These are phyloP conservation scores for Spergularia bocconei DNA, from an alignment of 148 eudicot genomes.

Conservation along the genomic window DNA sequence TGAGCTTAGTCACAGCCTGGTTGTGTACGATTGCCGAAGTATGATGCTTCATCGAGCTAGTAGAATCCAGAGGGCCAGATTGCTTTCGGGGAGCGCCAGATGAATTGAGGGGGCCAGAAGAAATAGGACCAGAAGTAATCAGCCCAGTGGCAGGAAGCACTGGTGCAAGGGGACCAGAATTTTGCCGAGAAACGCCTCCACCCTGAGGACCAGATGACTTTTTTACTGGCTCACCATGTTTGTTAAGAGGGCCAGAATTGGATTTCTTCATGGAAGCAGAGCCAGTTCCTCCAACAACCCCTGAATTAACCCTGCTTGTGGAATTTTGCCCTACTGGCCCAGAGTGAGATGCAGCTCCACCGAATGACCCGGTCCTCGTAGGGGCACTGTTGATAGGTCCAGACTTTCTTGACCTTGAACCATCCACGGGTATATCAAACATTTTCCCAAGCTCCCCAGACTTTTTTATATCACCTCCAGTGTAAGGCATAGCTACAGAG, in stretches of 20 bases:
- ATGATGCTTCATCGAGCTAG: slow-evolving; percentile 53
- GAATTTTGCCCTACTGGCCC: slow-evolving; percentile 69
- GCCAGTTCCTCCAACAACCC: slow-evolving; percentile 50
- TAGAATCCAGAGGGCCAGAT: slow-evolving; percentile 77
- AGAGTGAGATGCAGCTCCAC: slow-evolving; percentile 77
- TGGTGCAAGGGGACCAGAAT: slow-evolving; percentile 79
- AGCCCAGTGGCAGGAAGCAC: slow-evolving; percentile 86
- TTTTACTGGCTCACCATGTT: slow-evolving; percentile 79
- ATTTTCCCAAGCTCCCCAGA: slow-evolving; percentile 97
- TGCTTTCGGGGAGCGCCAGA: slow-evolving; percentile 77
- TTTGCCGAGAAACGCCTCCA: slow-evolving; percentile 60
- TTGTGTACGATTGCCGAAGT: slow-evolving; percentile 51
- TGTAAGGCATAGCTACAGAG: slow-evolving; percentile 88
- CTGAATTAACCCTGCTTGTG: slow-evolving; percentile 48
- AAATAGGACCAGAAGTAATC: slow-evolving; percentile 84
- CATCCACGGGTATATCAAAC: slow-evolving; percentile 74
- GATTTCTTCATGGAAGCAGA: slow-evolving; percentile 67
- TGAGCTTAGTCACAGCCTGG: slow-evolving; percentile 87
- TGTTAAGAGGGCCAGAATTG: slow-evolving; percentile 87
- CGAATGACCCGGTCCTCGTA: slow-evolving; percentile 74
- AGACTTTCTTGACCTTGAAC: slow-evolving; percentile 77
- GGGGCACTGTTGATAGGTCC: slow-evolving; percentile 75
- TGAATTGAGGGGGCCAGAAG: slow-evolving; percentile 87
- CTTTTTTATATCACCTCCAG: slow-evolving; percentile 91
- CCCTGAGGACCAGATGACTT: slow-evolving; percentile 81